Evolutionary conservation across 2,329 filamentous ascomycete species (phyloP), one percentile per base, ranked within the genome.

Genomic region (Passalora sequoiae): DNA sequence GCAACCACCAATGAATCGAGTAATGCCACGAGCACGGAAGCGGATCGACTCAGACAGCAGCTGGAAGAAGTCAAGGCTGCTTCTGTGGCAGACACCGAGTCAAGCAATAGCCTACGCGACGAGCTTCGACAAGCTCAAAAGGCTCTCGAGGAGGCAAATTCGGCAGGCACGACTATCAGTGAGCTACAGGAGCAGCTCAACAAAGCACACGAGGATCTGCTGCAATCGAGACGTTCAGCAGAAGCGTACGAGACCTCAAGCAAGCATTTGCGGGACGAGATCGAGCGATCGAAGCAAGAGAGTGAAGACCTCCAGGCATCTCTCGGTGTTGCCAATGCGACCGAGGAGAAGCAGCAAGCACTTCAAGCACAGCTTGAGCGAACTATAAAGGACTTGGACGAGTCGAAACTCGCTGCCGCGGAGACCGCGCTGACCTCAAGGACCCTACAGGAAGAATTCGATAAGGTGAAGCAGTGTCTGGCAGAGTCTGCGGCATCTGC

Each of bases 111-210:
- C 8, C 15, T 20, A 22, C 33, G 20, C 12, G 20, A 20, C 20
- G 33, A 36, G n/a, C 17, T 36, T 24, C 20, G 9, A n/a, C 19
- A 24, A 36, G 19, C 20, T 36, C 33, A 13, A n/a, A 17, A 20
- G 8, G 33, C 21, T 15, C 20, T 36, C n/a, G 33, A 36, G 15
- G 33, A 24, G 15, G 3, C 19, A n/a, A 12, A 36, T n/a, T 9
- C 19, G 4, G 3, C 7, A 12, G 20, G 8, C n/a, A 36, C 33
- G 17, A 6, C 10, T 7, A 36, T 21, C n/a, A 12, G 4, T 8
- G n/a, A 36, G 13, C 13, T 36, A 4, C 33, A 36, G 6, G 33
- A 36, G 33, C 33, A 36, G 33, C 33, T 36, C n/a, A 20, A 36
- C 16, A 9, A 36, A 36, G 33, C 33, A 22, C 20, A 36, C 16